phyloP scores from a whole-genome alignment of 2,329 filamentous ascomycete genomes.

The Tetracladium maxilliforme region DNA sequence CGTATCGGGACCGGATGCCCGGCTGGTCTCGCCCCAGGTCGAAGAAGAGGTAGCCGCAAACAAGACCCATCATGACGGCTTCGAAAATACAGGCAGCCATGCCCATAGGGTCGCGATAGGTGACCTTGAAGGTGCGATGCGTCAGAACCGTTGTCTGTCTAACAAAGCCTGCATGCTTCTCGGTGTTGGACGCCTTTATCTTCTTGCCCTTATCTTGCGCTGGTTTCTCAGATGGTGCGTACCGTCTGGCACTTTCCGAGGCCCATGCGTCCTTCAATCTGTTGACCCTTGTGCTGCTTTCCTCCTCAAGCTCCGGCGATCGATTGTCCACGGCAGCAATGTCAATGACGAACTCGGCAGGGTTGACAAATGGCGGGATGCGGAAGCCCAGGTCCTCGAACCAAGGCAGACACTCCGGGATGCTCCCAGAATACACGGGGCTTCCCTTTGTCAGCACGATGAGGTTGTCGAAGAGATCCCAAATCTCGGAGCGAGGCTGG shows the following conservation, averaged over 20 bases:
- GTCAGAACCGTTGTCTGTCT: slow-evolving; percentile 55
- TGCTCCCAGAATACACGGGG: slow-evolving; percentile 51
- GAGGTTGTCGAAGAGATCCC: slow-evolving; percentile 61
- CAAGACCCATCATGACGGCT: slow-evolving; percentile 54
- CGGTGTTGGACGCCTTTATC: slow-evolving; percentile 3
- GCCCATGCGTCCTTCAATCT: slow-evolving; percentile 47
- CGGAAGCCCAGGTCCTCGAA: slow-evolving; percentile 45
- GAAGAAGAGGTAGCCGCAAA: slow-evolving; percentile 61
- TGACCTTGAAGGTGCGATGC: slow-evolving; percentile 53
- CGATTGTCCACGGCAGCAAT: slow-evolving; percentile 61
- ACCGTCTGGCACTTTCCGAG: slow-evolving; percentile 12
- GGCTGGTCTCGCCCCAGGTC: slow-evolving; percentile 48
- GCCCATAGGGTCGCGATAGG: slow-evolving; percentile 63
- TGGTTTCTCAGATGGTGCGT: slow-evolving; percentile 7
- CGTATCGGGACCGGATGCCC: slow-evolving; percentile 60
- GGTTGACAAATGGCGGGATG: slow-evolving; percentile 60
- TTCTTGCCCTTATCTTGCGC: slow-evolving; percentile 4
- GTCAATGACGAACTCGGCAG: slow-evolving; percentile 64
- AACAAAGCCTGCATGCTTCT: slow-evolving; percentile 6
- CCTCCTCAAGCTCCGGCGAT: slow-evolving; percentile 46
- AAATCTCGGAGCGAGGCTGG: slow-evolving; percentile 67
- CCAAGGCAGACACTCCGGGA: slow-evolving; percentile 43
- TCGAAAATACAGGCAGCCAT: slow-evolving; percentile 57
- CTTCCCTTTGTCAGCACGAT: slow-evolving; percentile 53
- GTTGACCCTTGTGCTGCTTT: slow-evolving; percentile 44